Evolutionary conservation across 2,329 filamentous ascomycete species (phyloP), one percentile per base, ranked within the genome.

Genomic region (Chaetomium globosum): DNA sequence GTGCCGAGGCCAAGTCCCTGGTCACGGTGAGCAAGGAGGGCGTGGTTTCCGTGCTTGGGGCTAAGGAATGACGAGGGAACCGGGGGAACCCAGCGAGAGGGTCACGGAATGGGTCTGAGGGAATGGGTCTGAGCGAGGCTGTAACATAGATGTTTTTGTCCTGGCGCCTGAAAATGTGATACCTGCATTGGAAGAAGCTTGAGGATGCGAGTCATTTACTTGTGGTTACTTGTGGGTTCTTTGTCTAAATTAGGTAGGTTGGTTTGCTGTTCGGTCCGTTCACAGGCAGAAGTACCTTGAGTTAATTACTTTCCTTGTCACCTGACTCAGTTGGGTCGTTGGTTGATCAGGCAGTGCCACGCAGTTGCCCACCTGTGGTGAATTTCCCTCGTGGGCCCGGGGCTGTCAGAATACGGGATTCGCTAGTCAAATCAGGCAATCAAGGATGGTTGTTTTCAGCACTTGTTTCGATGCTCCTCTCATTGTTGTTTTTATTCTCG

Each of bases 11-110:
- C 12, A 88, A 87, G 76, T 89, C 87, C 71, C 81, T 98, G 71
- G 81, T 97, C 59, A 84, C 89, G 21, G 82, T 96, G 68, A 91
- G 90, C 72, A 82, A 80, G 19, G 89, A 93, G 58, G 94, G 94
- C 19, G 85, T 87, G 54, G 78, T 98, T 61, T 91, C 86, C 65
- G 84, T 95, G 69, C 80, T 96, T 69, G 83, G 84, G 57, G 76
- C 80, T 61, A 81, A 85, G 76, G 83, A 83, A 49, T 64, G 31
- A 55, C 13, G 4, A 4, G n/a, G 13, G 2, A 30, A n/a, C n/a
- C 19, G 19, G 26, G 46, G 39, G 28, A 26, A 26, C 26, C 26
- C 2, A 26, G 26, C 26, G 26, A 26, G 26, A 26, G 4, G 26
- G 2, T 26, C 26, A 62, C 26, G 31, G 48, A 28, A 56, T 4